Conservation (phyloP, 805 yeast genomes). For the Candida piceae region DNA sequence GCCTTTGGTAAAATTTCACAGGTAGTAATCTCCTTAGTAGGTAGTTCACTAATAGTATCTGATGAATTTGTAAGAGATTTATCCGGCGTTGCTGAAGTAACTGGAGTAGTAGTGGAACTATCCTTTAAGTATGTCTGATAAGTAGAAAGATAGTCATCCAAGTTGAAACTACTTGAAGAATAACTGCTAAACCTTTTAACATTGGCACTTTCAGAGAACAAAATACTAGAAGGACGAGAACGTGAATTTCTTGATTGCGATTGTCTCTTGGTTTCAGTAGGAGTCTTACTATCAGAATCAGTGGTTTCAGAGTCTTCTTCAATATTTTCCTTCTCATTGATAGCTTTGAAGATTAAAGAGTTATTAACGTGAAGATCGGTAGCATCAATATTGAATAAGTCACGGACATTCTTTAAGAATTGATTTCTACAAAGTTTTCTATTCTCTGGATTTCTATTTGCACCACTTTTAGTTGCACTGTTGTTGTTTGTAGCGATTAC, state of each 20-base stretch:
- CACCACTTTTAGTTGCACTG: too few species aligned
- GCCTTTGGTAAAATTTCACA: conserved; percentile 40
- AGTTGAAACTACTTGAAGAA: conserved; percentile 29
- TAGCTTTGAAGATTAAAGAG: conserved; percentile 56
- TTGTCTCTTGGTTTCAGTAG: conserved; percentile 5
- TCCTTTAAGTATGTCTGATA: conserved; percentile 17
- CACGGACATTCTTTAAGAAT: conserved; percentile 52
- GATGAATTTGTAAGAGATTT: background rate
- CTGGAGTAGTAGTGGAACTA: background rate
- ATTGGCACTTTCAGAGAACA: conserved; percentile 28
- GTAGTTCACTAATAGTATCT: background rate
- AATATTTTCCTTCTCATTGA: conserved; percentile 28
- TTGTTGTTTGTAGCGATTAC: too few species aligned
- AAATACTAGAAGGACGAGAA: conserved; percentile 30
- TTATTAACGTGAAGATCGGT: conserved; percentile 50
- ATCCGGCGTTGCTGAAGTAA: too few species aligned
- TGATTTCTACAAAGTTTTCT: conserved; percentile 35
- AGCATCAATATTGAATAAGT: conserved; percentile 57
- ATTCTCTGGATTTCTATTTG: conserved; percentile 4
- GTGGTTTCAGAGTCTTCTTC: conserved; percentile 30
- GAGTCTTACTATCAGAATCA: background rate
- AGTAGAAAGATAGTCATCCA: conserved; percentile 26
- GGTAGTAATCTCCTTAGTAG: background rate
- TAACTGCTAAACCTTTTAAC: conserved; percentile 31
- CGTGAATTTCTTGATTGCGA: conserved; percentile 15